Conservation (phyloP, 129 eudicot genomes). For the Centrapalus pauciflorus region DNA sequence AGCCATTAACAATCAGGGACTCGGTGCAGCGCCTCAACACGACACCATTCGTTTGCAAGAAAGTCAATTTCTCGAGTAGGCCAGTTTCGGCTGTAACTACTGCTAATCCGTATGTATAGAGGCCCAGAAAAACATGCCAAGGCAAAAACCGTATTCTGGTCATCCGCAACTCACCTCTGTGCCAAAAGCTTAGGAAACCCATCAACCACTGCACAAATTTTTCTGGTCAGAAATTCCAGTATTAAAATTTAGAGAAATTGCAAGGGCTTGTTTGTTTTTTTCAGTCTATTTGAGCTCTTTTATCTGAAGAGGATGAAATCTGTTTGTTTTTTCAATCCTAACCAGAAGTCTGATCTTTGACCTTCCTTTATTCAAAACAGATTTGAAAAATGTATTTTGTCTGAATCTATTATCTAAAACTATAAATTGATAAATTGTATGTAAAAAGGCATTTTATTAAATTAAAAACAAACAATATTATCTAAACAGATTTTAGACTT, state of each 20-base stretch:
- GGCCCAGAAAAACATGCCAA: constrained; percentile 90
- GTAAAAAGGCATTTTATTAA: no score
- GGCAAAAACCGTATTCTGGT: constrained; percentile 56
- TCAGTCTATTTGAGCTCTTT: neutral
- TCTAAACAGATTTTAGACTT: no score
- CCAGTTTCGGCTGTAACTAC: constrained; percentile 91
- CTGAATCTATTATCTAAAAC: no score
- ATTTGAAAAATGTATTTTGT: no score
- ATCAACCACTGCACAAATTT: constrained; percentile 93
- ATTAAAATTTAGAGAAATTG: no score
- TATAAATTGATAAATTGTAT: no score
- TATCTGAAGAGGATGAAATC: neutral
- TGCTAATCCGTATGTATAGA: constrained; percentile 82
- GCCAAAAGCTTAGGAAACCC: constrained; percentile 94
- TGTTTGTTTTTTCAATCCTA: no score
- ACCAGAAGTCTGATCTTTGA: no score
- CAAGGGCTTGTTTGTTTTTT: neutral
- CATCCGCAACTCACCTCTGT: constrained; percentile 63
- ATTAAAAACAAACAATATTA: no score
- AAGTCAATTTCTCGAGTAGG: constrained; percentile 82
- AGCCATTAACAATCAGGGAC: constrained; percentile 60
- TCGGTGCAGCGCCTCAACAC: constrained; percentile 58
- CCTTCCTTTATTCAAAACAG: no score
- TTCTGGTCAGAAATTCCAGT: no score
- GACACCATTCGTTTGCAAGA: constrained; percentile 55